Conservation (phyloP, 2,329 filamentous ascomycete genomes). For the Paracoccidioides brasiliensis region DNA sequence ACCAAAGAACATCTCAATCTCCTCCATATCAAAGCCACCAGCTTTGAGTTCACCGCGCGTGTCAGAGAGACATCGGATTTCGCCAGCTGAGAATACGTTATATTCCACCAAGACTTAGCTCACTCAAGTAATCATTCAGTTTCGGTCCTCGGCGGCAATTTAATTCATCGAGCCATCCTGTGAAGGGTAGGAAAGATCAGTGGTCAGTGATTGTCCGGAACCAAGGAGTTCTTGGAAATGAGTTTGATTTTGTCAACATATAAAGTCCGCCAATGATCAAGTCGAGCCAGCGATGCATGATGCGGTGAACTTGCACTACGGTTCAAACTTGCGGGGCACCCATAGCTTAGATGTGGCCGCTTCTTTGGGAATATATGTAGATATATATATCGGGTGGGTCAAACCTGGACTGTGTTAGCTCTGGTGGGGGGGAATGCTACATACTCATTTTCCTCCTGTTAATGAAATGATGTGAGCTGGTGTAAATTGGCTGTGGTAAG, state of each 20-base stretch:
- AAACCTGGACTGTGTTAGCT: slow-evolving; percentile 16
- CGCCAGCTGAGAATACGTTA: slow-evolving; percentile 46
- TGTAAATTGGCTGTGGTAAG: slow-evolving; percentile 25
- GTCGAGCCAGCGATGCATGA: slow-evolving; percentile 69
- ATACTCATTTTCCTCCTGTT: slow-evolving; percentile 28
- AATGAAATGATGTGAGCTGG: slow-evolving; percentile 14
- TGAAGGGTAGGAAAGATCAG: slow-evolving; percentile 16
- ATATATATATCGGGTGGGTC: slow-evolving; percentile 51
- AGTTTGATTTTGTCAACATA: slow-evolving; percentile 64
- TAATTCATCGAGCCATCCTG: slow-evolving; percentile 32
- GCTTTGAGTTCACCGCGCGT: slow-evolving; percentile 39
- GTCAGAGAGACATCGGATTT: slow-evolving; percentile 43
- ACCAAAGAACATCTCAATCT: slow-evolving; percentile 61
- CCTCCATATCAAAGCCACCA: slow-evolving; percentile 43
- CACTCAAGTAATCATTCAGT: slow-evolving; percentile 45
- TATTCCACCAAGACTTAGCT: slow-evolving; percentile 44
- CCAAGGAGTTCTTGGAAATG: slow-evolving; percentile 50
- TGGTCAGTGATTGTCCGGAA: slow-evolving; percentile 33
- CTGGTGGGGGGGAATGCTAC: slow-evolving; percentile 22
- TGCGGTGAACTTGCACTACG: slow-evolving; percentile 55
- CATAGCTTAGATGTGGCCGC: slow-evolving; percentile 81
- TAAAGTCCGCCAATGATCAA: slow-evolving; percentile 56
- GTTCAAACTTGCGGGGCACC: slow-evolving; percentile 45
- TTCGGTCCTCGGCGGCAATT: slow-evolving; percentile 45
- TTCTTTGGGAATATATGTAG: slow-evolving; percentile 61